Conservation (phyloP, 148 eudicot species). For the Limonium bicolor region DNA sequence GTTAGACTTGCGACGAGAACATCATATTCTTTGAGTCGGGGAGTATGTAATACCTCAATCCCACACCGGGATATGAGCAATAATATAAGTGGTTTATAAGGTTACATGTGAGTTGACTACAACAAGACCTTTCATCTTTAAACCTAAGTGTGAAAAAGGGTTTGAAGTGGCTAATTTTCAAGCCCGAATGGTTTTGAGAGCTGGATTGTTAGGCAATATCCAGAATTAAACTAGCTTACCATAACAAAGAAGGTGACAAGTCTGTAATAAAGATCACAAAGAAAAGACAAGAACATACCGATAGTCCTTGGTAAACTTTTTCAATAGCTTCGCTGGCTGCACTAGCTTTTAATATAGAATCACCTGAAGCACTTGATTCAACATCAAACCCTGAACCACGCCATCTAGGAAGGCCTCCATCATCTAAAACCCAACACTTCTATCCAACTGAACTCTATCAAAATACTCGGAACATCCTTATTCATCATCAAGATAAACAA, state of each 20-base stretch:
- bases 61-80: no score
- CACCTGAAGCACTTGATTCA: constrained; percentile 87
- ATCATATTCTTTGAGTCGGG: no score
- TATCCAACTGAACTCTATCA: constrained; percentile 73
- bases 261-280: no score
- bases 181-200: no score
- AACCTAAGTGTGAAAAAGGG: no score
- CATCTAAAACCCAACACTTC: constrained; percentile 99
- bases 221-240: not conserved
- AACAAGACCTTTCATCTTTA: no score
- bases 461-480: constrained; percentile 96
- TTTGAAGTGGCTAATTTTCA: no score
- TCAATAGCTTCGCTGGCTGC: constrained; percentile 90
- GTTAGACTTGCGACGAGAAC: no score
- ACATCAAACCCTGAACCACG: constrained; percentile 80
- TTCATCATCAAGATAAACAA: constrained; percentile 4
- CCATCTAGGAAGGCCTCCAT: constrained; percentile 98
- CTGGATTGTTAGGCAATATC: no score
- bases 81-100: no score
- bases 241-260: not conserved
- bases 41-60: no score
- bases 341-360: constrained; percentile 77
- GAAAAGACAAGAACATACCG: constrained; percentile 18
- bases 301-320: constrained; percentile 65
- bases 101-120: no score